Base-by-base conservation (phyloP, 2,329 filamentous ascomycete genomes). In the Talaromyces islandicus region DNA sequence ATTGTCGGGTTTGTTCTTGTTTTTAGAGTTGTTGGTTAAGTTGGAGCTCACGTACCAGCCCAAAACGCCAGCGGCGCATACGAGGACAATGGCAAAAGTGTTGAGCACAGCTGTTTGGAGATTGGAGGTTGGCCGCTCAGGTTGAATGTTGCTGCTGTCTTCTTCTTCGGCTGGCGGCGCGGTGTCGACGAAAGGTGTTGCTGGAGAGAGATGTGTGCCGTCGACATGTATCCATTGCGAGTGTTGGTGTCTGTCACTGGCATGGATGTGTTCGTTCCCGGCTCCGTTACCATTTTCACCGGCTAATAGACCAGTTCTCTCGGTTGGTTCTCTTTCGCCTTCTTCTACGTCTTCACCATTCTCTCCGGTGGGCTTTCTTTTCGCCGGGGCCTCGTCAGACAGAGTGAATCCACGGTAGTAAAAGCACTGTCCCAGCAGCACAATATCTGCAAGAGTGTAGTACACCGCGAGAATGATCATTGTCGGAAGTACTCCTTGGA, bases 401-500 rank as follows among this genome's bases (percentile, higher is more conserved):
- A 78, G 62, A 4, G 71, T 78, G 57, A 96, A 94, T 3, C 92
- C 92, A 57, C 90, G 87, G 75, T 99, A 99, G 79, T 96, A 97
- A 79, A 97, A 96, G 75, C 91, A 96, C 76, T 99, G 94, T 0
- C 81, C 83, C 0, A 97, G 80, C 1, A 99, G 81, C 1, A 97
- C 91, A 48, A 97, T 84, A 70, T 97, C 93, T 62, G 92, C 92
- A 41, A 96, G 82, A 17, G 92, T 95, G 73, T 97, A 96, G 75
- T 96, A 96, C 17, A 96, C 84, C 12, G 92, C 92, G n/a, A 97
- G 81, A 57, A 96, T 96, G 63, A 91, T 88, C 92, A 97, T 97
- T 0, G 93, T 99, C 1, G 94, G 92, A 58, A 97, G 76, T 7
- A 99, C 93, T 59, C 90, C 89, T 73, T 97, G 93, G 11, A 97